Conservation (phyloP, 2,329 filamentous ascomycete species). For the Exophiala lecanii-corni region DNA sequence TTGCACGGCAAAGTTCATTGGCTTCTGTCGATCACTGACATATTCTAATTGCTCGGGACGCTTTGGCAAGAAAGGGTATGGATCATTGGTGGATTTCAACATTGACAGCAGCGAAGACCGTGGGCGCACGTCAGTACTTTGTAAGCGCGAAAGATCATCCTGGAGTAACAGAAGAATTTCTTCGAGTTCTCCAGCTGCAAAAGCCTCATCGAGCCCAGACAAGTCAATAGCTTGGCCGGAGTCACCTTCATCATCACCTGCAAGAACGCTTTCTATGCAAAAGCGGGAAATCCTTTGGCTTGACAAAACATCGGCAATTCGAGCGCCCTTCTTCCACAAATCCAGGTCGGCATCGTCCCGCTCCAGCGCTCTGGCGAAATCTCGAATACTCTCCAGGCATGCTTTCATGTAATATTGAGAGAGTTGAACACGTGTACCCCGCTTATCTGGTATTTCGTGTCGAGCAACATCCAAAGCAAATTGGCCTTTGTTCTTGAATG, state of each 20-base stretch:
- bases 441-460: slow-evolving; percentile 38
- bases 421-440: slow-evolving; percentile 6
- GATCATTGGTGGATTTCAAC: slow-evolving; percentile 52
- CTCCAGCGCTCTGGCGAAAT: slow-evolving; percentile 59
- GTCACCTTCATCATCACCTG: slow-evolving; percentile 53
- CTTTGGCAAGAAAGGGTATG: slow-evolving; percentile 46
- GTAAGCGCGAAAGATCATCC: slow-evolving; percentile 52
- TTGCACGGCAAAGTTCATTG: slow-evolving; percentile 36
- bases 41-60: slow-evolving; percentile 29
- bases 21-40: slow-evolving; percentile 29
- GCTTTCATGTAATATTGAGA: slow-evolving; percentile 29
- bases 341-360: slow-evolving; percentile 62
- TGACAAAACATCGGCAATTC: slow-evolving; percentile 53
- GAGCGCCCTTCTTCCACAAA: slow-evolving; percentile 58
- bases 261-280: slow-evolving; percentile 60
- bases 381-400: slow-evolving; percentile 42
- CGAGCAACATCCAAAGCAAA: slow-evolving; percentile 75
- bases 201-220: slow-evolving; percentile 54
- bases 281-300: slow-evolving; percentile 57
- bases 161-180: slow-evolving; percentile 47
- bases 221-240: slow-evolving; percentile 50
- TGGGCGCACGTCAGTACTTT: slow-evolving; percentile 46
- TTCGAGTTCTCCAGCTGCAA: slow-evolving; percentile 49
- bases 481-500: slow-evolving; percentile 93
- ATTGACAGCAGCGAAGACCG: slow-evolving; percentile 49